Evolutionary conservation across 2,329 filamentous ascomycete species (phyloP).

Genomic region (Zymoseptoria brevis): DNA sequence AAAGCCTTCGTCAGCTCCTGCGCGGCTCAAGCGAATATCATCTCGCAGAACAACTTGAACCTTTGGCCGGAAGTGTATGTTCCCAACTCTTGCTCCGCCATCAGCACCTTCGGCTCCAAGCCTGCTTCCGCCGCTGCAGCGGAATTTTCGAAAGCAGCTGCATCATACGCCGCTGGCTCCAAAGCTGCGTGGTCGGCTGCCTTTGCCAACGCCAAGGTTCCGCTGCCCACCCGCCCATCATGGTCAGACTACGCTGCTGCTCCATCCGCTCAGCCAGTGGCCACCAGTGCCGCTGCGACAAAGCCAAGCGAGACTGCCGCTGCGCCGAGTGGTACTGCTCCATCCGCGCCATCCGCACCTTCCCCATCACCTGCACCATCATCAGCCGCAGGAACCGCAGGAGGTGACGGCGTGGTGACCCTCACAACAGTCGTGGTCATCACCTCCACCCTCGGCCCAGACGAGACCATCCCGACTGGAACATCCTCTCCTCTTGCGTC

Average conservation of each 20-base stretch:
- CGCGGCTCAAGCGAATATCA: slow-evolving; percentile 13
- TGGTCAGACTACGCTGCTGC: slow-evolving; percentile 6
- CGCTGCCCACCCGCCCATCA: slow-evolving; percentile 5
- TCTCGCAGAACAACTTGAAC: slow-evolving; percentile 9
- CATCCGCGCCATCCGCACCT: background rate
- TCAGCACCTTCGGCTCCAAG: slow-evolving; percentile 13
- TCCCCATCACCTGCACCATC: too few species aligned
- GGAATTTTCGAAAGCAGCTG: slow-evolving; percentile 8
- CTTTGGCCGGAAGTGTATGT: slow-evolving; percentile 18
- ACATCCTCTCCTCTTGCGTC: background rate
- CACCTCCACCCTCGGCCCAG: slow-evolving; percentile 9
- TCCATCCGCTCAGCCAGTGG: background rate
- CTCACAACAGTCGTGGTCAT: slow-evolving; percentile 13
- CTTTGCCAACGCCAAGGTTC: slow-evolving; percentile 11
- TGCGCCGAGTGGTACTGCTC: background rate
- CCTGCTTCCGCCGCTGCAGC: slow-evolving; percentile 12
- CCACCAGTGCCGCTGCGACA: slow-evolving; percentile 2
- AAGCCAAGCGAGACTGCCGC: background rate
- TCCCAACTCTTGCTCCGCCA: slow-evolving; percentile 16
- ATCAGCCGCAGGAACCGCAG: background rate
- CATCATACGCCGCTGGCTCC: slow-evolving; percentile 11
- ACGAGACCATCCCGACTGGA: background rate
- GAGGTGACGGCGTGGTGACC: slow-evolving; percentile 5
- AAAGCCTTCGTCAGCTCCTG: slow-evolving; percentile 18
- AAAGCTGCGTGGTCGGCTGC: slow-evolving; percentile 9